phyloP scores from a whole-genome alignment of 2,329 filamentous ascomycete genomes.

The Magnaporthales sp. region DNA sequence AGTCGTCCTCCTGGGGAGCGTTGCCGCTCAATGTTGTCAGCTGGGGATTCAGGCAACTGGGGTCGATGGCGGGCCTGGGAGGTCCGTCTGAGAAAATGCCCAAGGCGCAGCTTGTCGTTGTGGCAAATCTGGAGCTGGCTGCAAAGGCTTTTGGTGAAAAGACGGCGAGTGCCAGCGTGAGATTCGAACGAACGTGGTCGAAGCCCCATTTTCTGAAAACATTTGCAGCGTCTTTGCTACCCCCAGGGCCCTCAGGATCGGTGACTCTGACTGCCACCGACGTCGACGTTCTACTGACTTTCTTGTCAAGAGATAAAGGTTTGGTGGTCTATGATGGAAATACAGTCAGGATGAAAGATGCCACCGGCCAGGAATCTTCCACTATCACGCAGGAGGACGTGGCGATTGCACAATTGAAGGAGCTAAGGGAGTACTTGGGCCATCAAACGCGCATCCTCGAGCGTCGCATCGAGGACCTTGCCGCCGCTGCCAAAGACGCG shows the following conservation, averaged over 20 bases:
- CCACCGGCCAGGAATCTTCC: slow-evolving; percentile 21
- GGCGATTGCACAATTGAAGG: slow-evolving; percentile 76
- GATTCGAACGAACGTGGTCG: slow-evolving; percentile 60
- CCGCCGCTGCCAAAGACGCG: slow-evolving; percentile 57
- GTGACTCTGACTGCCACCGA: slow-evolving; percentile 52
- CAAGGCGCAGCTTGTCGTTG: slow-evolving; percentile 54
- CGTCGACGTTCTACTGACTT: slow-evolving; percentile 60
- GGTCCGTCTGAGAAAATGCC: slow-evolving; percentile 44
- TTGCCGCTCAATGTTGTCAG: slow-evolving; percentile 61
- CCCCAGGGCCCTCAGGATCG: slow-evolving; percentile 17
- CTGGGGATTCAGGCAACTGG: slow-evolving; percentile 68
- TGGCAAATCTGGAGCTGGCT: slow-evolving; percentile 53
- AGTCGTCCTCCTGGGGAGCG: slow-evolving; percentile 49
- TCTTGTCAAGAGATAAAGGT: slow-evolving; percentile 58
- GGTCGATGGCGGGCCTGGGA: slow-evolving; percentile 40
- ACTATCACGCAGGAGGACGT: slow-evolving; percentile 69
- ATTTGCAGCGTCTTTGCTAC: slow-evolving; percentile 43
- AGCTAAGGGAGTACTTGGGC: slow-evolving; percentile 66
- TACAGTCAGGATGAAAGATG: slow-evolving; percentile 63
- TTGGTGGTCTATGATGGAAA: slow-evolving; percentile 51
- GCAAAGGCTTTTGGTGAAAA: slow-evolving; percentile 44
- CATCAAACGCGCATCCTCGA: slow-evolving; percentile 62
- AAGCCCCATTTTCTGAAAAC: slow-evolving; percentile 53
- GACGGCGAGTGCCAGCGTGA: slow-evolving; percentile 31
- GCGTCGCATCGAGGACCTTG: slow-evolving; percentile 57